Evolutionary conservation across 75 land plant species (phyloP).

Genomic region (Larix kaempferi): DNA sequence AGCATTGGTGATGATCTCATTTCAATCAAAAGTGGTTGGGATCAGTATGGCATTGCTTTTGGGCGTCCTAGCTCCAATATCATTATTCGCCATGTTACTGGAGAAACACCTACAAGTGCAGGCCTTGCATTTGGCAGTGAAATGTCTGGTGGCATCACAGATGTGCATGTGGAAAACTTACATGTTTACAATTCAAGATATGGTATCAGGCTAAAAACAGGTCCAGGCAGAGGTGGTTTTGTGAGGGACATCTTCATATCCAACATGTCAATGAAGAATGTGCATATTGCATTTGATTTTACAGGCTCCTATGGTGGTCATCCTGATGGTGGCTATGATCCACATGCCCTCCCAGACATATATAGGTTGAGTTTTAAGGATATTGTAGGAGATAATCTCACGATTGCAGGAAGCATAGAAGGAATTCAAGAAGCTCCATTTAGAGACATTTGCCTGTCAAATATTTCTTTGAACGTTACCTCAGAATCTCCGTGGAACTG

Average conservation of each 20-base stretch:
- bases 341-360: slow-evolving; percentile 57
- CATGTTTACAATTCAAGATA: slow-evolving; percentile 17
- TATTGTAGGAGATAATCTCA: slow-evolving; percentile 62
- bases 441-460: slow-evolving; percentile 50
- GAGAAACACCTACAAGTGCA: slow-evolving; percentile 36
- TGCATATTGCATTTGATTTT: slow-evolving; percentile 26
- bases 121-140: slow-evolving; percentile 61
- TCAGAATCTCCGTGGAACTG: slow-evolving; percentile 67
- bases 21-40: slow-evolving; percentile 86
- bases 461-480: slow-evolving; percentile 41
- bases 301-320: slow-evolving; percentile 47
- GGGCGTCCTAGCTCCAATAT: slow-evolving; percentile 71
- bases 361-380: slow-evolving; percentile 49
- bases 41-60: slow-evolving; percentile 80
- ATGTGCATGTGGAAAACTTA: slow-evolving; percentile 35
- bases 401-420: slow-evolving; percentile 53
- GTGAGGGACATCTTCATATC: slow-evolving; percentile 24
- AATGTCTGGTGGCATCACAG: slow-evolving; percentile 47
- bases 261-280: slow-evolving; percentile 28
- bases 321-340: slow-evolving; percentile 85
- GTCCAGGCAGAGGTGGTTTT: slow-evolving; percentile 45
- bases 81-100: slow-evolving; percentile 40
- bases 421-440: slow-evolving; percentile 61
- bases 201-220: slow-evolving; percentile 38
- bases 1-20: slow-evolving; percentile 71